phyloP scores from a whole-genome alignment of 2,329 filamentous ascomycete genomes.

The Neodidymelliopsis sp. region DNA sequence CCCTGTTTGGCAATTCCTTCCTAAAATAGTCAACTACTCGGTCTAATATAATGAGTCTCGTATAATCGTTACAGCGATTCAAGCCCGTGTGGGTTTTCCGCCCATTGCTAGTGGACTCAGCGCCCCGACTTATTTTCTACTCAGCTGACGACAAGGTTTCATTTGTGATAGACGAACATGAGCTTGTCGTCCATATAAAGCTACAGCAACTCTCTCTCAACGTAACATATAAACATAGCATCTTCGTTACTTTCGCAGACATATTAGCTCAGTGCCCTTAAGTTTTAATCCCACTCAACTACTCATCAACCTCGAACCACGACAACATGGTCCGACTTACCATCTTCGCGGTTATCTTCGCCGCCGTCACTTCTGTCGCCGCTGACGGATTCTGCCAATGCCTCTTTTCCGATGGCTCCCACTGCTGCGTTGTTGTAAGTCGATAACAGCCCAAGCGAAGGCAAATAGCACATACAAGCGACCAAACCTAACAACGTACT shows the following conservation, averaged over 20 bases:
- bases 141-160: slow-evolving; percentile 7
- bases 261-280: slow-evolving; percentile 2
- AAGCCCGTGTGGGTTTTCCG: slow-evolving; percentile 3
- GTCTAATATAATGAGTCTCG: slow-evolving; percentile 7
- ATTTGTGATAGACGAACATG: slow-evolving; percentile 6
- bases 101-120: slow-evolving; percentile 5
- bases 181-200: slow-evolving; percentile 7
- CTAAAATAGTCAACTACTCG: slow-evolving; percentile 2
- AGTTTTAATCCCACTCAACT: slow-evolving; percentile 1
- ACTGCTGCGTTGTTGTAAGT: slow-evolving; percentile 15
- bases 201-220: not conserved
- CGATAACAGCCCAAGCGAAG: slow-evolving; percentile 5
- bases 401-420: slow-evolving; percentile 7
- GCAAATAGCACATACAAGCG: slow-evolving; percentile 2
- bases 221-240: slow-evolving; percentile 2
- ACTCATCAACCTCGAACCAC: slow-evolving; percentile 5
- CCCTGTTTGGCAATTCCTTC: slow-evolving; percentile 6
- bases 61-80: slow-evolving; percentile 4
- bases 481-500: slow-evolving; percentile 5
- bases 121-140: slow-evolving; percentile 1
- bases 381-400: slow-evolving; percentile 13
- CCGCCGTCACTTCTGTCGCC: slow-evolving; percentile 12
- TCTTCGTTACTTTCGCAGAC: slow-evolving; percentile 4
- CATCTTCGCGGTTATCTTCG: slow-evolving; percentile 11
- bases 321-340: slow-evolving; percentile 9